Percentiles rank a stretch among this genome's conserved stretches.
phyloP scores from a whole-genome alignment of 768 basidiomycete species.

The Leccinellum luteum region DNA sequence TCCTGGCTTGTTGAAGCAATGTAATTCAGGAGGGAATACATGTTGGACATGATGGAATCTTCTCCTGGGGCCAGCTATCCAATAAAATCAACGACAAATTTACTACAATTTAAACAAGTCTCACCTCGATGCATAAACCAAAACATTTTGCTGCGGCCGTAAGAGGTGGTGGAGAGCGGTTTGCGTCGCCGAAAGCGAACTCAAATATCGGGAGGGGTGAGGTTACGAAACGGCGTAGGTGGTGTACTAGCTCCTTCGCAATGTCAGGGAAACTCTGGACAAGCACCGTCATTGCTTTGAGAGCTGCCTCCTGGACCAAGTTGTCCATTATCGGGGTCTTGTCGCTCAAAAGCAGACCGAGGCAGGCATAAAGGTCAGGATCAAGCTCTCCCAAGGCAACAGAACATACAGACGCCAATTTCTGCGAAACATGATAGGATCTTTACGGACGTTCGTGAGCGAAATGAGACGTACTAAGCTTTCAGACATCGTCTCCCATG shows the following conservation, averaged over 20 bases:
- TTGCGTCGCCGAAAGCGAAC: slow-evolving; percentile 73
- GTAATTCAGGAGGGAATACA: slow-evolving; percentile 95
- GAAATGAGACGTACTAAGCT: slow-evolving; percentile 56
- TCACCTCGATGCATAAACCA: slow-evolving; percentile 82
- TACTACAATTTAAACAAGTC: not conserved
- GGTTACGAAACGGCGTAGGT: slow-evolving; percentile 84
- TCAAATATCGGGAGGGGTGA: slow-evolving; percentile 88
- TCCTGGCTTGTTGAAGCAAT: slow-evolving; percentile 84
- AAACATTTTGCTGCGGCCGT: slow-evolving; percentile 87
- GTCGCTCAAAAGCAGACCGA: slow-evolving; percentile 75
- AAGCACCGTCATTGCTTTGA: slow-evolving; percentile 80
- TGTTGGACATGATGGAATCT: slow-evolving; percentile 88
- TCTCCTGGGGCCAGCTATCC: slow-evolving; percentile 77
- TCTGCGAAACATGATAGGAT: slow-evolving; percentile 42
- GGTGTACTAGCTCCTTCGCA: slow-evolving; percentile 68
- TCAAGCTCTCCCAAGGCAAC: slow-evolving; percentile 70
- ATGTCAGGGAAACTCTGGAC: slow-evolving; percentile 86
- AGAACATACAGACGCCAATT: slow-evolving; percentile 81
- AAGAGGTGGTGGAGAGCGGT: slow-evolving; percentile 72
- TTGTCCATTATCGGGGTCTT: slow-evolving; percentile 80
- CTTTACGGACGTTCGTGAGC: not conserved
- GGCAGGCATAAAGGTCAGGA: slow-evolving; percentile 60
- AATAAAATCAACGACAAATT: slow-evolving; percentile 5
- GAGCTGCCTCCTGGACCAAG: slow-evolving; percentile 84
- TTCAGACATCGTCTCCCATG: slow-evolving; percentile 92